phyloP scores from a whole-genome alignment of 139 green algal species.

The Chlorella sp. region DNA sequence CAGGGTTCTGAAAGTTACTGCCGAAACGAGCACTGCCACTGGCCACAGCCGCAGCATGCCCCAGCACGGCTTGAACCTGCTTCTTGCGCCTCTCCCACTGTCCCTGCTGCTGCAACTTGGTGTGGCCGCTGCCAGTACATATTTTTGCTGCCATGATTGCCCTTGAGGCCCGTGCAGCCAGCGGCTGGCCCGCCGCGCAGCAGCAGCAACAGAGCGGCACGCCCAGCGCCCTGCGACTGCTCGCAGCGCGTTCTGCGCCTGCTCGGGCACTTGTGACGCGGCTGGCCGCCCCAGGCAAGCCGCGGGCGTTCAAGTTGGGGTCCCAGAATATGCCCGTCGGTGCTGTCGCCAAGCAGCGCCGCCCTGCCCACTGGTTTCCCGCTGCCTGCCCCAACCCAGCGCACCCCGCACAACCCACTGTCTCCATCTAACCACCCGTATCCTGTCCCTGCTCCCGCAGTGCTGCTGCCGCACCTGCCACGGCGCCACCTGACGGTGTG shows the following conservation, averaged over 20 bases:
- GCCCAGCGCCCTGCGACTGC: no score
- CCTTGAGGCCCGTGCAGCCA: no score
- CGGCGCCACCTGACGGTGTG: background rate
- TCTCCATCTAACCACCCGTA: background rate
- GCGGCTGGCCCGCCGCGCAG: no score
- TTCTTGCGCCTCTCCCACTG: background rate
- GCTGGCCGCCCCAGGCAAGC: background rate
- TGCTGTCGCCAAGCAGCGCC: background rate
- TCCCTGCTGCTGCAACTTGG: no score
- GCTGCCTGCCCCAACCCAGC: background rate
- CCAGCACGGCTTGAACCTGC: background rate
- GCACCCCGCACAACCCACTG: background rate
- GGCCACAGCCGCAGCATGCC: no score
- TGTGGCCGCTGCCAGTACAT: no score
- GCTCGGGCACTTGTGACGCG: background rate
- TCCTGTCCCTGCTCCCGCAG: background rate
- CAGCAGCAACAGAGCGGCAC: no score
- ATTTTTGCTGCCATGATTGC: background rate
- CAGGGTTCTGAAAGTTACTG: background rate
- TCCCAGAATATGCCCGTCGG: background rate
- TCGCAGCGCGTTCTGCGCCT: background rate
- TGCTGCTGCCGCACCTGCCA: constrained; percentile 7
- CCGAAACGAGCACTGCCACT: no score
- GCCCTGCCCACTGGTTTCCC: background rate
- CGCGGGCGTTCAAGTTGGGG: background rate